A percentile compares a stretch with the other conserved stretches of the same genome.
phyloP scores from a whole-genome alignment of 208 protist genomes.

The Crithidia acanthocephali region DNA sequence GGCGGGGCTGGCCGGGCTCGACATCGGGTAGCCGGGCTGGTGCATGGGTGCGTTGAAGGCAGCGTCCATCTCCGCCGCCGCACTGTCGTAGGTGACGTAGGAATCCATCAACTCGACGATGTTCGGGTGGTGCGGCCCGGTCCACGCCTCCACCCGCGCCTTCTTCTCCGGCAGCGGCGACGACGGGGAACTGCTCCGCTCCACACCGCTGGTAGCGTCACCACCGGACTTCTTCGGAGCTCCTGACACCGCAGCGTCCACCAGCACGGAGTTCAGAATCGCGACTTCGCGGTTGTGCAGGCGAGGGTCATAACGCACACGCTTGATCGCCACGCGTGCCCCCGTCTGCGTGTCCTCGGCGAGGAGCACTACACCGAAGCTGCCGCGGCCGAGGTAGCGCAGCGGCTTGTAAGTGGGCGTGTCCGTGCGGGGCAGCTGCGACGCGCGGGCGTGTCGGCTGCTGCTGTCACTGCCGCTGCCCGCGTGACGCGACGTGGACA shows the following conservation, averaged over 20 bases:
- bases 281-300: slow-evolving; percentile 98
- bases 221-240: neutral
- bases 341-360: slow-evolving; percentile 83
- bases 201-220: neutral
- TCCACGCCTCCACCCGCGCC: slow-evolving; percentile 11
- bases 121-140: slow-evolving; percentile 86
- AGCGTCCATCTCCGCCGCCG: slow-evolving; percentile 22
- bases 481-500: neutral
- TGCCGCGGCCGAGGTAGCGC: slow-evolving; percentile 93
- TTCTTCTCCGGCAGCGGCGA: neutral
- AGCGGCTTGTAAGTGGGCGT: slow-evolving; percentile 35
- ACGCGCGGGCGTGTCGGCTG: neutral
- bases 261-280: slow-evolving; percentile 93
- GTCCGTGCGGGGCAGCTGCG: neutral
- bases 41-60: slow-evolving; percentile 22
- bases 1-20: neutral
- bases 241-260: slow-evolving; percentile 11
- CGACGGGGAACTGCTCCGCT: neutral
- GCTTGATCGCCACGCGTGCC: slow-evolving; percentile 97
- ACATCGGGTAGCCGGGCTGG: slow-evolving; percentile 7
- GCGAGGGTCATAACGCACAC: slow-evolving; percentile 96
- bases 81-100: slow-evolving; percentile 93
- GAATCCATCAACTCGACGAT: slow-evolving; percentile 95
- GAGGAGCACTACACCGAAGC: slow-evolving; percentile 97
- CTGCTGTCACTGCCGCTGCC: neutral